A percentile compares a stretch with the other conserved stretches of the same genome.
Evolutionary conservation across 345 rosid genomes (phyloP).

Genomic region (Lepidium africanum): DNA sequence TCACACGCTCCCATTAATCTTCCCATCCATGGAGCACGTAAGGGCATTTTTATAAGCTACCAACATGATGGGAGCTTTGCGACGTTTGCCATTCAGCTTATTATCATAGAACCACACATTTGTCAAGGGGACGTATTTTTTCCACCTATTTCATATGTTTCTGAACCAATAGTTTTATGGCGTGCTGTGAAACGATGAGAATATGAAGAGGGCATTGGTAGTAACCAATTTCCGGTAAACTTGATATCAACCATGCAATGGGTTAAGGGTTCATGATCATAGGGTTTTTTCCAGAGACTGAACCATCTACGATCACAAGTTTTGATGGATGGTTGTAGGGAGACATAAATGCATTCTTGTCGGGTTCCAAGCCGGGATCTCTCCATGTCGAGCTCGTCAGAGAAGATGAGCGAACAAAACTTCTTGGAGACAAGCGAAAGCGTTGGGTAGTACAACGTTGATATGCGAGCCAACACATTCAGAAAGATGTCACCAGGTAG

Average conservation of each 20-base stretch:
- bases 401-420: background rate
- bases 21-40: background rate
- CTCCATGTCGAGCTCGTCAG: background rate
- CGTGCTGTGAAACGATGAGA: background rate
- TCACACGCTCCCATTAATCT: background rate
- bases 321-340: background rate
- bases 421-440: background rate
- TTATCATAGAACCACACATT: background rate
- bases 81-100: background rate
- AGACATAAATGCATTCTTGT: background rate
- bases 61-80: background rate
- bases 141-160: background rate
- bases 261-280: background rate
- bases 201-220: background rate
- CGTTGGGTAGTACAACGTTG: background rate
- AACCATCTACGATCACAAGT: background rate
- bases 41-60: background rate
- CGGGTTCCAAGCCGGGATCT: background rate
- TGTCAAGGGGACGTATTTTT: background rate
- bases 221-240: background rate
- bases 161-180: background rate
- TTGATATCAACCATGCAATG: background rate
- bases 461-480: background rate
- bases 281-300: background rate
- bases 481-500: background rate